Base-by-base conservation (phyloP, 805 yeast genomes). In the Candida chauliodis region DNA sequence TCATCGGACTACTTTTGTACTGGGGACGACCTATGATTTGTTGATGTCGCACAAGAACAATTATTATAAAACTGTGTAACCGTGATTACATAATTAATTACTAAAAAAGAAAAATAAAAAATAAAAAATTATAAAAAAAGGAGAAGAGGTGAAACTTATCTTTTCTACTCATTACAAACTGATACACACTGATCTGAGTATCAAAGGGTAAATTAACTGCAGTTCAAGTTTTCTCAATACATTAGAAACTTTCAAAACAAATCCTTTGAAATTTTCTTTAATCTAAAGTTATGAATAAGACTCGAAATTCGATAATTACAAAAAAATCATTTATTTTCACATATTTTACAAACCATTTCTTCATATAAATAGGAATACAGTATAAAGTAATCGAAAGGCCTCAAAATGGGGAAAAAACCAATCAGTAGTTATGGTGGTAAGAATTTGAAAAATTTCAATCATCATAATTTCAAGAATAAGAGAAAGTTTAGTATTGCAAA, bases 401-500 rank as follows among this genome's bases (percentile, higher is more conserved):
- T 25, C 13, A 27, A 27, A 9, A 27, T 27, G 30, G 30, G 30
- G 17, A 27, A 27, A 15, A 6, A 27, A 27, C 30, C 30, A 30
- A 30, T 30, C 21, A 18, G 33, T 30, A 27, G 19, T 17, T 39
- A 39, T 39, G 67, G 66, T 1, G 71, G 72, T 13, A 66, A 66
- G 48, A 56, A 56, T 29, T 40, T 63, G 32, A 55, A 53, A 29
- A 45, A 51, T 16, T 55, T 58, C 43, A 48, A 46, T 44, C 44
- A 48, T 14, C 46, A 45, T 13, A 29, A 27, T 27, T 27, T 44
- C 30, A 21, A 35, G n/a, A 36, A 38, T 38, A 42, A 47, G 40
- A 37, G 69, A 36, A 43, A 68, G 32, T 59, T 66, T 38, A 63
- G 70, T 45, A 52, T 67, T 11, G 68, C 55, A 3, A 63, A 59